phyloP scores from a whole-genome alignment of 2,329 filamentous ascomycete species.

The Cytospora leucostoma region DNA sequence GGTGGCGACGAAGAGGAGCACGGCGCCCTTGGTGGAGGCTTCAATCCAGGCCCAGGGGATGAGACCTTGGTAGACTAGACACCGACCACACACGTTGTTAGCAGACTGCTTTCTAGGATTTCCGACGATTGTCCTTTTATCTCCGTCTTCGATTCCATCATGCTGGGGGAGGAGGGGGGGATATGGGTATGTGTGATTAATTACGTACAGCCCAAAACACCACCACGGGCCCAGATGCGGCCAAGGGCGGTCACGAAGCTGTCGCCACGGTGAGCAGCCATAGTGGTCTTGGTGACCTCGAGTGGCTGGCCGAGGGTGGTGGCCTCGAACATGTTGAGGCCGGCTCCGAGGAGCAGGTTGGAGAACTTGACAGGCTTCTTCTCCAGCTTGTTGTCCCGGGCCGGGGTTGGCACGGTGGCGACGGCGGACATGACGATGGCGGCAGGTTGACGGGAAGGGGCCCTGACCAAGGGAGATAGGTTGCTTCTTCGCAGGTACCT shows the following conservation, averaged over 20 bases:
- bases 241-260: slow-evolving; percentile 78
- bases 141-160: background rate
- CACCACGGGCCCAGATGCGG: slow-evolving; percentile 92
- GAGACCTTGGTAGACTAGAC: slow-evolving; percentile 95
- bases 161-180: background rate
- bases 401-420: slow-evolving; percentile 49
- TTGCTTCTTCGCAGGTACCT: slow-evolving; percentile 73
- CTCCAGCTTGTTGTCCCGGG: slow-evolving; percentile 65
- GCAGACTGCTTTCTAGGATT: background rate
- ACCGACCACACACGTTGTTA: background rate
- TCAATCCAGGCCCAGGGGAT: slow-evolving; percentile 99
- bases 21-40: slow-evolving; percentile 98
- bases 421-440: slow-evolving; percentile 65
- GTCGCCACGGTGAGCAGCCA: slow-evolving; percentile 94
- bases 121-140: background rate
- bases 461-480: slow-evolving; percentile 97
- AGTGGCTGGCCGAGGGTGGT: slow-evolving; percentile 73
- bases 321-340: slow-evolving; percentile 94
- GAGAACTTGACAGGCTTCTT: slow-evolving; percentile 99
- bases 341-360: slow-evolving; percentile 91
- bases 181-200: background rate
- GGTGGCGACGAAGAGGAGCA: slow-evolving; percentile 97
- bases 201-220: slow-evolving; percentile 86
- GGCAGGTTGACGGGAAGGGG: slow-evolving; percentile 52
- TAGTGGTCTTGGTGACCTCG: slow-evolving; percentile 99